Conservation (phyloP, 441 rosid species). For the Flueggea neowawraea region DNA sequence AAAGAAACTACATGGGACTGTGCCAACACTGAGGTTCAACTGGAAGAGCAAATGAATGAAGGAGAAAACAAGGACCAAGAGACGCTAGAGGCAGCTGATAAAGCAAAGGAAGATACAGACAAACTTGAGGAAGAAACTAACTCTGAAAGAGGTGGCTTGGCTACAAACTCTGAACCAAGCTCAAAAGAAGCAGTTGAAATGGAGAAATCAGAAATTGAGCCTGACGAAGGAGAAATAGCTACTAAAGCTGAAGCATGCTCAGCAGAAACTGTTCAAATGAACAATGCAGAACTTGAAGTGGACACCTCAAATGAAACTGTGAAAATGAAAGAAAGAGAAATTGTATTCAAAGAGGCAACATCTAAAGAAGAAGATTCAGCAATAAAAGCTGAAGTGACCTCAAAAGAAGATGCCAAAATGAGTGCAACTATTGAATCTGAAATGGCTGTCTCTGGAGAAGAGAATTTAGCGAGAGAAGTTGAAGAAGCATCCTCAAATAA, state of each 20-base stretch:
- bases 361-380: slow-evolving; percentile 17
- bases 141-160: slow-evolving; percentile 7
- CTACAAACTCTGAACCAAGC: background rate
- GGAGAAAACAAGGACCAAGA: slow-evolving; percentile 14
- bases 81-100: slow-evolving; percentile 11
- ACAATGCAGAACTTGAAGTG: background rate
- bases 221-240: no score
- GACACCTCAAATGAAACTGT: no score
- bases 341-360: slow-evolving; percentile 11
- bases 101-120: slow-evolving; percentile 13
- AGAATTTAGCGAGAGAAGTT: no score
- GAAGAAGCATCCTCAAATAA: slow-evolving; percentile 3
- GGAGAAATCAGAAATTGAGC: no score
- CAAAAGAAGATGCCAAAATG: slow-evolving; percentile 18
- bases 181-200: background rate
- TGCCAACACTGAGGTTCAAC: slow-evolving; percentile 12
- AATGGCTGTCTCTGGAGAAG: no score
- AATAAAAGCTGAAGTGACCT: slow-evolving; percentile 19
- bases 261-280: background rate
- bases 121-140: slow-evolving; percentile 14
- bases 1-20: slow-evolving; percentile 4
- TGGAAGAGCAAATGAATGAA: slow-evolving; percentile 12
- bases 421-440: slow-evolving; percentile 14
- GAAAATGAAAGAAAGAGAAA: background rate
- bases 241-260: no score